Evolutionary conservation across 352 stramenopile species (phyloP), one percentile per base, ranked within the genome.

Genomic region (Globisporangium nagaii): DNA sequence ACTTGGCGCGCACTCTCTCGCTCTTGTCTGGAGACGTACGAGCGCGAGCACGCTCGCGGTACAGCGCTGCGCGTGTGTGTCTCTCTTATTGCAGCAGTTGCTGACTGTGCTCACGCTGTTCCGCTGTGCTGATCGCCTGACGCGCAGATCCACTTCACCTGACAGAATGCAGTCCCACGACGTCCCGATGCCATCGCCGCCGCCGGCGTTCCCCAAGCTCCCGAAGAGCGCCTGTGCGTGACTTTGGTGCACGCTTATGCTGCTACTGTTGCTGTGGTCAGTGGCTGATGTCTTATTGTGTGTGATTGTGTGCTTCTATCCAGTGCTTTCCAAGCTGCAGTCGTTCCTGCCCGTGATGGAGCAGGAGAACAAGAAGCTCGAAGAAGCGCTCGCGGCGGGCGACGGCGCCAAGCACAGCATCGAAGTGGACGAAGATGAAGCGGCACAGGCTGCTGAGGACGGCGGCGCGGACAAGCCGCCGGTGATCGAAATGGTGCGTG

Each of bases 401-500:
- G 53, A 84, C 56, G 79, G 73, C 28, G 66, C 73, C 44, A 79
- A 84, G 37, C 79, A 86, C 64, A 89, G 79, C 56, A 92, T 92
- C 53, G 82, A 92, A 62, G 63, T 85, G 30, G 63, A 73, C 45
- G 68, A 80, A 34, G 42, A 25, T 3, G 41, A 43, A 1, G 45
- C 40, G 5, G 46, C 31, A 37, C 53, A 49, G 55, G 37, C 32
- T 58, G 42, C 42, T 10, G 27, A 13, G 4, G 25, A 44, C 19
- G 24, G 9, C 22, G 37, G 6, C 13, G 31, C 32, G n/a, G 45
- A 42, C 12, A 75, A 80, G 43, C 59, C 66, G 15, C 76, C 66
- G 0, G 71, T 90, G 27, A 88, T 92, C 56, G 75, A 90, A 58
- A 90, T 92, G 79, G 81, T 92, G 48, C 60, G 63, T 73, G n/a